A percentile compares a stretch with the other conserved stretches of the same genome.
phyloP scores from a whole-genome alignment of 2,329 filamentous ascomycete species.

The Achaetomium macrosporum region DNA sequence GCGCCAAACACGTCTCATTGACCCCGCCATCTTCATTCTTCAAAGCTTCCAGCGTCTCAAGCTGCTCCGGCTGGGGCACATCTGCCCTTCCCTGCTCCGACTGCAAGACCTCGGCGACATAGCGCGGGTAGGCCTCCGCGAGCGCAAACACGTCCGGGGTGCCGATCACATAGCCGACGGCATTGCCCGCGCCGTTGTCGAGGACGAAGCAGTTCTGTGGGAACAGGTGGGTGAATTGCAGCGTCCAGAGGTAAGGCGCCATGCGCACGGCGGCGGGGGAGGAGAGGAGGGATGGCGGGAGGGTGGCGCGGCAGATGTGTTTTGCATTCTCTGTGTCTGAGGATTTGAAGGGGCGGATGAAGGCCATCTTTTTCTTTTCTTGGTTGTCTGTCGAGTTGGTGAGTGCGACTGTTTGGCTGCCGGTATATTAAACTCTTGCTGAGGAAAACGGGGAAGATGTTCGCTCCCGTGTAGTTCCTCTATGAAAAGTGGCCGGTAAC shows the following conservation, averaged over 20 bases:
- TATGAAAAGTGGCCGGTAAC: no score
- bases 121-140: conserved; percentile 33
- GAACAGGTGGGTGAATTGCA: conserved; percentile 43
- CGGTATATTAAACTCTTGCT: no score
- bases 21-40: conserved; percentile 18
- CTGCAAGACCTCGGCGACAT: conserved; percentile 33
- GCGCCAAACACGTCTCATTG: conserved; percentile 34
- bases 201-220: conserved; percentile 42
- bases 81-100: conserved; percentile 17
- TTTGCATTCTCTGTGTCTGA: conserved; percentile 22
- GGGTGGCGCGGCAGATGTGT: conserved; percentile 39
- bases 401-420: not conserved
- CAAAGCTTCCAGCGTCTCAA: conserved; percentile 27
- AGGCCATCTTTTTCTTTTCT: conserved; percentile 33
- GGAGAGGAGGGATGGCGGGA: conserved; percentile 37
- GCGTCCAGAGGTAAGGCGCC: conserved; percentile 47
- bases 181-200: conserved; percentile 40
- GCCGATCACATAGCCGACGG: conserved; percentile 47
- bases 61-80: conserved; percentile 26
- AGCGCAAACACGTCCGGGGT: conserved; percentile 39
- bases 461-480: no score
- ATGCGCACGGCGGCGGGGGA: conserved; percentile 33
- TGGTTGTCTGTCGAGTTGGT: not conserved
- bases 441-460: no score
- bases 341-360: conserved; percentile 34